phyloP scores from a whole-genome alignment of 495 filamentous ascomycete species.

The Penicillium steckii region DNA sequence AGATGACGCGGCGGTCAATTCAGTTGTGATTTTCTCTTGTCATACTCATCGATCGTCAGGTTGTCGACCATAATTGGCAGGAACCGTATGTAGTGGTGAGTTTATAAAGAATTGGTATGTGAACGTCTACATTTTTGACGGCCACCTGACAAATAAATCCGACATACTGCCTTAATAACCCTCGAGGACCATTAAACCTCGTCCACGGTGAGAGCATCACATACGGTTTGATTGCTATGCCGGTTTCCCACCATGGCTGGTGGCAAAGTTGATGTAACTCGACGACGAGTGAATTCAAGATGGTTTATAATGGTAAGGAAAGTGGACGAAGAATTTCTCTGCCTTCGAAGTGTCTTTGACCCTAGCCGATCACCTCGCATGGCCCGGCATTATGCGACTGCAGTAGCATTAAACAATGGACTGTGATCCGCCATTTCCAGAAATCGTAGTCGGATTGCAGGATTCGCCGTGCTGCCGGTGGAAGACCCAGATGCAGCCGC shows the following conservation, averaged over 20 bases:
- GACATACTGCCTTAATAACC: background rate
- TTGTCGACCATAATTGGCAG: background rate
- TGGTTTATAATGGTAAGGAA: background rate
- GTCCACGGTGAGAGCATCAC: background rate
- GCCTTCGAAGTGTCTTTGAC: background rate
- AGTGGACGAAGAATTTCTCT: too few relatives aligned
- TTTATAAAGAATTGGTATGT: background rate
- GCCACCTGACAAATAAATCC: background rate
- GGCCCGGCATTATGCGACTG: background rate
- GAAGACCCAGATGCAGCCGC: background rate
- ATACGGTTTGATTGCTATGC: background rate
- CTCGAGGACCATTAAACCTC: background rate
- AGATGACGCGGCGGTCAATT: background rate
- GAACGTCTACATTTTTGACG: background rate
- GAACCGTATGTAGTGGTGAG: background rate
- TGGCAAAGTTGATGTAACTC: background rate
- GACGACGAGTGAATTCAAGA: background rate
- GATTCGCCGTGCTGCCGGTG: background rate
- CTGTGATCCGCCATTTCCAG: background rate
- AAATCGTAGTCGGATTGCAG: background rate
- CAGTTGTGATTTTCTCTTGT: background rate
- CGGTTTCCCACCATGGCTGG: background rate
- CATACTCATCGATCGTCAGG: background rate
- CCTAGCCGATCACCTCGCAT: background rate
- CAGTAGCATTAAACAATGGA: background rate